These are phyloP conservation scores for Flaveria sonorensis DNA, from an alignment of 129 eudicot species.

Conservation along the genomic window DNA sequence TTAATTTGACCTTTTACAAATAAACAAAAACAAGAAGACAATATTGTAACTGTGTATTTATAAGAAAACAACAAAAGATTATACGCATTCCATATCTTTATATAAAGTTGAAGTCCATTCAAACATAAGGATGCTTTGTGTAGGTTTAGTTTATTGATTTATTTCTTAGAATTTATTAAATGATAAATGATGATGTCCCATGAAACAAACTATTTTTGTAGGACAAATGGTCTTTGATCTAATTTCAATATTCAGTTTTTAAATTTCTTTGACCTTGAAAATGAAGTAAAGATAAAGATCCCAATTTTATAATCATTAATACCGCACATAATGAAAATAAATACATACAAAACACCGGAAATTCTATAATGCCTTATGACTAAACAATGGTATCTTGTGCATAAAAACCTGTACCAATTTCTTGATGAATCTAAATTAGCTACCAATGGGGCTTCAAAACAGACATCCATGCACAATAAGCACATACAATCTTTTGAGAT, in stretches of 20 bases:
- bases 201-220: not conserved
- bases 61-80: not conserved
- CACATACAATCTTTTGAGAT: conserved; percentile 96
- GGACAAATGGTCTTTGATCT: not conserved
- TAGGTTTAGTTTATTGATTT: too few species aligned
- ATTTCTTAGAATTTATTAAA: too few species aligned
- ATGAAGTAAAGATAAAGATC: not conserved
- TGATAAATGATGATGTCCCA: not conserved
- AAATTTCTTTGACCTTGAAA: not conserved
- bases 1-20: too few species aligned
- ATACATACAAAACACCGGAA: not conserved
- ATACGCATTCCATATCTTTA: conserved; percentile 1
- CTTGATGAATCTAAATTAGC: not conserved
- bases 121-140: too few species aligned
- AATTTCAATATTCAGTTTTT: not conserved
- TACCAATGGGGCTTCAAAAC: conserved; percentile 52
- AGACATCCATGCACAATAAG: conserved; percentile 84
- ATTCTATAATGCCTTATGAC: not conserved
- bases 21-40: too few species aligned
- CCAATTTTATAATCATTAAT: not conserved
- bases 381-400: not conserved
- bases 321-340: too few species aligned
- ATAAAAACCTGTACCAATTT: not conserved
- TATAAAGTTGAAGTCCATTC: not conserved
- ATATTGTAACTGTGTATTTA: too few species aligned